Base-by-base conservation (phyloP, 805 yeast genomes). In the Spathaspora passalidarum region DNA sequence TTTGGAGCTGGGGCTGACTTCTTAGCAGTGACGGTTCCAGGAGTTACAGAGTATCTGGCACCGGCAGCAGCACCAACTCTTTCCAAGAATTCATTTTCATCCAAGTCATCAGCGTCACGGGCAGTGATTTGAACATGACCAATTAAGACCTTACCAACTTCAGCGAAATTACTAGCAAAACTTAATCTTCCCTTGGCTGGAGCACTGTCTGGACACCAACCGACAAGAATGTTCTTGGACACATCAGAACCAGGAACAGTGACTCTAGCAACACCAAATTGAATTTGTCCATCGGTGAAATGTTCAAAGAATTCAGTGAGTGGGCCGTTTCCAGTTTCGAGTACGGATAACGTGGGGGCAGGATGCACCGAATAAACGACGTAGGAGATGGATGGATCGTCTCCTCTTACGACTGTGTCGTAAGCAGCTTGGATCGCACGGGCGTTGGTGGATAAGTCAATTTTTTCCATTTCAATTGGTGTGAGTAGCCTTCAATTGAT, bases 171-270 rank as follows among this genome's bases (percentile, higher is more conserved):
- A 49, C 81, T 69, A 21, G 92, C 90, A 66, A 83, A 87, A 1
- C 90, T 82, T 39, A 88, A 78, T 56, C 89, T 79, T 21, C 84
- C 74, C 60, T 83, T 86, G 73, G 75, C 52, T 43, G 97, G 96
- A 18, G 96, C 91, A 46, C 92, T 88, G 65, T 94, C 98, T 5
- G 99, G 99, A 69, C 96, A 88, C 97, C 97, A 92, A 43, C 97
- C 98, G 32, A 94, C 75, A 40, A 94, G 72, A 25, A 92, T 78
- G 53, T 88, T 74, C 72, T 94, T 94, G 59, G 80, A 79, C 29
- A 94, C 91, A 55, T 87, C 94, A 3, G 96, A 86, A n/a, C 94
- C 95, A 46, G 92, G 92, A 46, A 92, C 96, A 47, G 82, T 81
- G 40, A 92, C 88, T 45, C 96, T 80, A 35, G 88, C 86, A 48